phyloP scores from a whole-genome alignment of 441 rosid genomes.

The Kokia cookei region DNA sequence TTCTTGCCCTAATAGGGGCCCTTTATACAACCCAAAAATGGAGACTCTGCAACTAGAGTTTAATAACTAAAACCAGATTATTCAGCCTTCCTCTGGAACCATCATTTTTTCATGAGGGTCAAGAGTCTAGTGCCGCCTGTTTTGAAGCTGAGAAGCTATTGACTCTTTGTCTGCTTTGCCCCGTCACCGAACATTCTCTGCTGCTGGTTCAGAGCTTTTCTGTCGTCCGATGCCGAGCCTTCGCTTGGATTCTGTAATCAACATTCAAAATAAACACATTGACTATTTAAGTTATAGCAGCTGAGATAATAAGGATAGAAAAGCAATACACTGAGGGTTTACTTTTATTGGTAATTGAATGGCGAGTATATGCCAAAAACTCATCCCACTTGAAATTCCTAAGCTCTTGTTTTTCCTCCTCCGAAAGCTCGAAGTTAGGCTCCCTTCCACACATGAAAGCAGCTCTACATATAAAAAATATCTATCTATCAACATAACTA shows the following conservation, averaged over 20 bases:
- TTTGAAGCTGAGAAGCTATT: constrained; percentile 44
- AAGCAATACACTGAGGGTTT: not conserved
- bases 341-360: constrained; percentile 85
- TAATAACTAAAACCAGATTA: constrained; percentile 6
- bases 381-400: constrained; percentile 75
- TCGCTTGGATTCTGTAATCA: constrained; percentile 63
- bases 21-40: constrained; percentile 23
- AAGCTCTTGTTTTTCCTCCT: constrained; percentile 74
- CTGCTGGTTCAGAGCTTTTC: constrained; percentile 35
- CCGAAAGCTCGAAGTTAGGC: constrained; percentile 81
- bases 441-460: constrained; percentile 99
- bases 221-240: constrained; percentile 36
- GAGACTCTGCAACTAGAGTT: constrained; percentile 21
- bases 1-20: constrained; percentile 30
- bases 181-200: constrained; percentile 18
- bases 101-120: constrained; percentile 27
- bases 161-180: constrained; percentile 34
- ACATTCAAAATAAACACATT: not conserved
- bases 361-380: constrained; percentile 80
- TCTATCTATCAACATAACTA: constrained; percentile 1
- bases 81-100: constrained; percentile 17
- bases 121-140: constrained; percentile 42
- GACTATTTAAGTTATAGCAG: not conserved
- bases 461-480: constrained; percentile 48
- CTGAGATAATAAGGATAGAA: not conserved